Conservation (phyloP, 1,284 basidiomycete species). For the Porogramme epimiltina region DNA sequence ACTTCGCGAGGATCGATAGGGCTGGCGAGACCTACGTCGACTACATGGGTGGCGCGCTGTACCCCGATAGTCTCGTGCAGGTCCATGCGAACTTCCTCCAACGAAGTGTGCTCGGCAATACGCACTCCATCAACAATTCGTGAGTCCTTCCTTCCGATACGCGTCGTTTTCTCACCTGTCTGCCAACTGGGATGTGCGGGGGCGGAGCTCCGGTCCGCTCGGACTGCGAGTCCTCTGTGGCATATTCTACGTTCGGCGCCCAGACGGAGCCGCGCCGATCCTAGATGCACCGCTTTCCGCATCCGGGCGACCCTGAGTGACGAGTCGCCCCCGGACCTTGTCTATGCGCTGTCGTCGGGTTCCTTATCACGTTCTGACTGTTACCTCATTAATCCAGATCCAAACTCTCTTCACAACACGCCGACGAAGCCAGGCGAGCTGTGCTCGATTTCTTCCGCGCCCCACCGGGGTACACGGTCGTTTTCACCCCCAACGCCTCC, state of each 20-base stretch:
- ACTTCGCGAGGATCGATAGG: conserved; percentile 65
- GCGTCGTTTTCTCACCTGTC: background rate
- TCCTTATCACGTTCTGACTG: conserved; percentile 10
- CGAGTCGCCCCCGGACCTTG: too few relatives aligned
- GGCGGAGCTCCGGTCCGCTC: background rate
- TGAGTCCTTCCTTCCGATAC: conserved; percentile 29
- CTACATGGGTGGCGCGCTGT: conserved; percentile 79
- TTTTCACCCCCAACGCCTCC: conserved; percentile 83
- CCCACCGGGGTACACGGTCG: conserved; percentile 72
- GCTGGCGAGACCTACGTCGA: conserved; percentile 74
- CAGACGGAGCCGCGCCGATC: conserved; percentile 23
- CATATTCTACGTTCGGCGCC: too few relatives aligned
- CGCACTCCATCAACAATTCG: conserved; percentile 80
- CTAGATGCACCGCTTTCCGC: too few relatives aligned
- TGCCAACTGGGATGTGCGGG: background rate
- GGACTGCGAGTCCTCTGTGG: conserved; percentile 2
- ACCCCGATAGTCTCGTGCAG: conserved; percentile 72
- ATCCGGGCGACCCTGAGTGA: too few relatives aligned
- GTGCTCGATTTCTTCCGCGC: conserved; percentile 77
- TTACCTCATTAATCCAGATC: conserved; percentile 48
- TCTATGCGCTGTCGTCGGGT: background rate
- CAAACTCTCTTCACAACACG: conserved; percentile 62
- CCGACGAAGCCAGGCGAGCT: conserved; percentile 65
- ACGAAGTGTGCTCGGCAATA: conserved; percentile 71
- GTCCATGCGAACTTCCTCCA: conserved; percentile 69